A percentile compares a stretch with the other conserved stretches of the same genome.
phyloP scores from a whole-genome alignment of 805 yeast species.

The Starmerella floricola region DNA sequence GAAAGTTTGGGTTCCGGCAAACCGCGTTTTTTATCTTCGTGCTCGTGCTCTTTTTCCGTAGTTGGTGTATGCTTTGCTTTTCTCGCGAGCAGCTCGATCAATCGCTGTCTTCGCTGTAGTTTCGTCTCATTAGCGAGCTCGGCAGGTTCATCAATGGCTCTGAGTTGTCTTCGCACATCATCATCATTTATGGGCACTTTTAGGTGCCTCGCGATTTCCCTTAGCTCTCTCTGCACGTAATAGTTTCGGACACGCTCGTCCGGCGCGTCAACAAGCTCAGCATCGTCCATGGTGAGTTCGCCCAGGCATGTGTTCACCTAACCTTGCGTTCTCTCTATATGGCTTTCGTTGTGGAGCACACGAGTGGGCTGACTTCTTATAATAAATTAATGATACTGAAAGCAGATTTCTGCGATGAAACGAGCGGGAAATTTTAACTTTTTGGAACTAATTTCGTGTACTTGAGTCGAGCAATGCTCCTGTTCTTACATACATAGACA shows the following conservation, averaged over 20 bases:
- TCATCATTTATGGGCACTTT: slow-evolving; percentile 54
- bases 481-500: no score
- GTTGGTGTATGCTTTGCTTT: not conserved
- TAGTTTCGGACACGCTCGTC: slow-evolving; percentile 2
- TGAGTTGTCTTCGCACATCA: slow-evolving; percentile 42
- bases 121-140: slow-evolving; percentile 47
- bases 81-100: slow-evolving; percentile 35
- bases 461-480: not conserved
- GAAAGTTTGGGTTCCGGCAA: not conserved
- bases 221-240: slow-evolving; percentile 3
- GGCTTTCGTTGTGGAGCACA: no score
- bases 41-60: not conserved
- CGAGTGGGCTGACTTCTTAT: no score
- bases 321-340: no score
- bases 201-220: slow-evolving; percentile 17
- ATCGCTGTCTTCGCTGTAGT: slow-evolving; percentile 48
- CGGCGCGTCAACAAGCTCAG: slow-evolving; percentile 6
- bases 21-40: not conserved
- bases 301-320: no score
- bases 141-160: slow-evolving; percentile 45
- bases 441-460: not conserved
- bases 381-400: no score
- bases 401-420: no score
- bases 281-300: no score
- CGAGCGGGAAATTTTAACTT: not conserved